Evolutionary conservation across 2,329 filamentous ascomycete species (phyloP).

Genomic region (Sporothrix brasiliensis): DNA sequence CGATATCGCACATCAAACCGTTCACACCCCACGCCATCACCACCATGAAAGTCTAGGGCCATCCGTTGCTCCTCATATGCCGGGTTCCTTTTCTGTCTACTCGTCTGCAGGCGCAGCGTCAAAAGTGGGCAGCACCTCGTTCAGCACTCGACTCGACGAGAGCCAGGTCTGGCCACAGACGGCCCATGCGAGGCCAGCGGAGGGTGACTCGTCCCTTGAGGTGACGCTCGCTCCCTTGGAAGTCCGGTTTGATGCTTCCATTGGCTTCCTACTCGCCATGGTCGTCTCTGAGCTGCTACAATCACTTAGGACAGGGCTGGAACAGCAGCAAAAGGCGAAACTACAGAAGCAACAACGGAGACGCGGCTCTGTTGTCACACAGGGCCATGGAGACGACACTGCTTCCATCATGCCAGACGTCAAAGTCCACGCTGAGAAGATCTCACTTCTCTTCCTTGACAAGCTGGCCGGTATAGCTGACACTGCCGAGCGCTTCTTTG

Average conservation of each 20-base stretch:
- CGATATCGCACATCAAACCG: conserved; percentile 40
- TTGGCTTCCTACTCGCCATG: conserved; percentile 58
- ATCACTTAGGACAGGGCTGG: conserved; percentile 30
- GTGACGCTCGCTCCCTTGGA: conserved; percentile 56
- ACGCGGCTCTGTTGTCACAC: not conserved
- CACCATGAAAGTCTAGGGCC: conserved; percentile 39
- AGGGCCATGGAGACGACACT: not conserved
- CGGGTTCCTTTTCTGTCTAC: conserved; percentile 63
- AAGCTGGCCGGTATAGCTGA: conserved; percentile 57
- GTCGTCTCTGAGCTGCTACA: conserved; percentile 54
- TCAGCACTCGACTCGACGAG: conserved; percentile 34
- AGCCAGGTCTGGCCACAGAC: conserved; percentile 25
- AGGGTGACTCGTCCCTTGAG: conserved; percentile 50
- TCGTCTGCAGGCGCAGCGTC: conserved; percentile 34
- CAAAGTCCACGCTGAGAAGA: conserved; percentile 51
- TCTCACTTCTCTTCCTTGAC: conserved; percentile 61
- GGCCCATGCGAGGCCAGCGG: not conserved
- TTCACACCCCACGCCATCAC: not conserved
- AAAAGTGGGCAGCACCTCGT: conserved; percentile 13
- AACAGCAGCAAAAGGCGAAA: conserved; percentile 38
- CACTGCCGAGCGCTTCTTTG: conserved; percentile 51
- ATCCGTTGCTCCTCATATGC: conserved; percentile 56
- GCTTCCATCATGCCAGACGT: conserved; percentile 45
- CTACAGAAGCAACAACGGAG: conserved; percentile 29
- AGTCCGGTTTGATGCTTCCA: conserved; percentile 59